Evolutionary conservation across 2,329 filamentous ascomycete genomes (phyloP), one percentile per base, ranked within the genome.

Genomic region (Fusarium sp.): DNA sequence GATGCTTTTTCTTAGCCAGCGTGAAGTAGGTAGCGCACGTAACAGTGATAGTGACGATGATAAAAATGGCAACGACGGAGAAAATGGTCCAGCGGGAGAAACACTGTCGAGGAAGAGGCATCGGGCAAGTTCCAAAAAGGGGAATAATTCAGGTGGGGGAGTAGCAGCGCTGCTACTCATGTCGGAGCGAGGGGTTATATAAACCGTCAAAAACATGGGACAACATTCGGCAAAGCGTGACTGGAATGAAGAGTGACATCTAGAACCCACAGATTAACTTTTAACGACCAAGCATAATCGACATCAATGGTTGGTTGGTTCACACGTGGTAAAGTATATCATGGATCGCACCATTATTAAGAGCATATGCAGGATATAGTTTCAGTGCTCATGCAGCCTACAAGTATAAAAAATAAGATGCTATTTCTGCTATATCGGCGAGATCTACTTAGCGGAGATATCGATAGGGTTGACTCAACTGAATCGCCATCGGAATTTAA

Each of bases 61-160:
- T 42, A 6, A 71, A 67, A 28, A 53, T 59, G 16, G 50, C 30
- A 9, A 59, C 65, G 12, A 65, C 13, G 21, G 43, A 21, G 28
- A 69, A 11, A 21, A 69, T 65, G 9, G 11, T 33, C 23, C 46
- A 28, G 15, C 59, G 65, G 9, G 67, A 65, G 32, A 69, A 69
- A 25, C 59, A 69, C 40, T 54, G 46, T 15, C 67, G 65, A 25
- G 67, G 59, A 28, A 69, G 52, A 59, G 65, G 52, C 67, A 69
- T 69, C 9, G 30, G 9, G 18, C 30, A 33, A 47, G 10, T 13
- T n/a, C 33, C 44, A 40, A 47, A 59, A 47, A 9, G 25, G 25
- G 46, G 6, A 53, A 11, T 7, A 4, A 13, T n/a, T 16, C 40
- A n/a, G 16, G 16, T 8, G 35, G 12, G 5, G 12, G 25, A 54